Evolutionary conservation across 495 filamentous ascomycete species (phyloP).

Genomic region (Achaetomiella virescens): DNA sequence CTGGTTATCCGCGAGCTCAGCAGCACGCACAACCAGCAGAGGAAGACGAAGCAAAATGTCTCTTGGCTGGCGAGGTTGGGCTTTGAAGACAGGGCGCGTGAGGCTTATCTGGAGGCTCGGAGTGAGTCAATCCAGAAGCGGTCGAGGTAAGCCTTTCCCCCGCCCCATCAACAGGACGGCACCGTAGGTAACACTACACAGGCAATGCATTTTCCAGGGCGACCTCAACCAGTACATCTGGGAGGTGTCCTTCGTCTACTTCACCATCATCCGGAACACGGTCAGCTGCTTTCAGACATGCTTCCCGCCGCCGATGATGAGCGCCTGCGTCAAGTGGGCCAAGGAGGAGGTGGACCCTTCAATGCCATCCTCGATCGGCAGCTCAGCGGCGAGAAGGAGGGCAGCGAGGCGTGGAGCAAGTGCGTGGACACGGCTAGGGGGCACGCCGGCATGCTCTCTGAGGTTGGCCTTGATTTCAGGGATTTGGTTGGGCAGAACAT

Average conservation of each 20-base stretch:
- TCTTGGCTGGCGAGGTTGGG: slow-evolving; percentile 78
- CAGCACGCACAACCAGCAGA: slow-evolving; percentile 62
- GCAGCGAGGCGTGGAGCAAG: slow-evolving; percentile 65
- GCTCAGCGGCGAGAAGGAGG: slow-evolving; percentile 69
- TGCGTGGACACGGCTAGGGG: slow-evolving; percentile 76
- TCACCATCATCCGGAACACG: slow-evolving; percentile 87
- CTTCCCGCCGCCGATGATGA: slow-evolving; percentile 80
- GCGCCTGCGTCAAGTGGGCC: slow-evolving; percentile 91
- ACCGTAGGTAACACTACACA: slow-evolving; percentile 30
- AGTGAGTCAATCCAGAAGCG: slow-evolving; percentile 69
- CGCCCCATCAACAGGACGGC: not conserved
- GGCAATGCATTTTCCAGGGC: slow-evolving; percentile 90
- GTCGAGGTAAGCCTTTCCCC: slow-evolving; percentile 55
- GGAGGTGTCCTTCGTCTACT: slow-evolving; percentile 94
- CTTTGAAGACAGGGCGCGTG: slow-evolving; percentile 81
- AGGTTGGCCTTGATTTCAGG: slow-evolving; percentile 87
- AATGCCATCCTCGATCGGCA: slow-evolving; percentile 76
- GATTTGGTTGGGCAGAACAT: slow-evolving; percentile 53
- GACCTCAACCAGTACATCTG: slow-evolving; percentile 87
- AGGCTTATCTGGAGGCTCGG: slow-evolving; percentile 76
- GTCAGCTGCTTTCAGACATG: slow-evolving; percentile 81
- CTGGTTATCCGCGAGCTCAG: slow-evolving; percentile 68
- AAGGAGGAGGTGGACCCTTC: slow-evolving; percentile 86
- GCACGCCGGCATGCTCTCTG: slow-evolving; percentile 71
- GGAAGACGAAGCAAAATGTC: slow-evolving; percentile 65